A percentile compares a stretch with the other conserved stretches of the same genome.
phyloP scores from a whole-genome alignment of 257 asterid genomes.

The Vinca minor region DNA sequence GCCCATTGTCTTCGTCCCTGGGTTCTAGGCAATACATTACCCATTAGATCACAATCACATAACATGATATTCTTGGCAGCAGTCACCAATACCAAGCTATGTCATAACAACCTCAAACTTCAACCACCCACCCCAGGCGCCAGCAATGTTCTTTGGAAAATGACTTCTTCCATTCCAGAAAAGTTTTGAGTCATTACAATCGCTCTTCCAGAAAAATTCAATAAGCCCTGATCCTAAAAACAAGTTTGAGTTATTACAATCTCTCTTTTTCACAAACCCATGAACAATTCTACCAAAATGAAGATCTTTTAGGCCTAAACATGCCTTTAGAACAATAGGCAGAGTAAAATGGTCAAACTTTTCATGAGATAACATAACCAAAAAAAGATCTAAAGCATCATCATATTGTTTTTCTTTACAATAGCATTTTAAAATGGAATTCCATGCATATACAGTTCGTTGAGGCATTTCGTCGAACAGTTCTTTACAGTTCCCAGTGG shows the following conservation, averaged over 20 bases:
- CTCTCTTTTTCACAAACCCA: constrained; percentile 45
- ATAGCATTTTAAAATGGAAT: constrained; percentile 33
- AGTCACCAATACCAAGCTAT: constrained; percentile 62
- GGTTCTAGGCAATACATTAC: not conserved
- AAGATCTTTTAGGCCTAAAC: constrained; percentile 35
- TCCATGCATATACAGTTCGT: constrained; percentile 28
- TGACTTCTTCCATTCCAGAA: not conserved
- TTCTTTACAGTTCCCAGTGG: constrained; percentile 22
- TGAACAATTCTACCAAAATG: constrained; percentile 46
- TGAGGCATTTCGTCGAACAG: constrained; percentile 70
- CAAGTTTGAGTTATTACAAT: constrained; percentile 27
- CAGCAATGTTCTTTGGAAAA: not conserved
- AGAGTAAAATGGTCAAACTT: constrained; percentile 41
- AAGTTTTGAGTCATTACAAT: constrained; percentile 24
- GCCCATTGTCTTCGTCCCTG: too few relatives aligned
- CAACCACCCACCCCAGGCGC: constrained; percentile 51
- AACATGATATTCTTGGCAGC: constrained; percentile 45
- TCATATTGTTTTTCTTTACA: constrained; percentile 32
- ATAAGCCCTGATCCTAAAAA: constrained; percentile 60
- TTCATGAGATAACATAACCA: constrained; percentile 25
- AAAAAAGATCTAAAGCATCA: constrained; percentile 36
- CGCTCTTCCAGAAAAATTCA: constrained; percentile 60
- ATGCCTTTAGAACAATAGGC: constrained; percentile 49
- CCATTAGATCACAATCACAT: not conserved
- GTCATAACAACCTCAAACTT: constrained; percentile 48